Percentiles rank a stretch among this genome's conserved stretches.
Conservation (phyloP, 108 stramenopile species). For the Seminavis robusta region DNA sequence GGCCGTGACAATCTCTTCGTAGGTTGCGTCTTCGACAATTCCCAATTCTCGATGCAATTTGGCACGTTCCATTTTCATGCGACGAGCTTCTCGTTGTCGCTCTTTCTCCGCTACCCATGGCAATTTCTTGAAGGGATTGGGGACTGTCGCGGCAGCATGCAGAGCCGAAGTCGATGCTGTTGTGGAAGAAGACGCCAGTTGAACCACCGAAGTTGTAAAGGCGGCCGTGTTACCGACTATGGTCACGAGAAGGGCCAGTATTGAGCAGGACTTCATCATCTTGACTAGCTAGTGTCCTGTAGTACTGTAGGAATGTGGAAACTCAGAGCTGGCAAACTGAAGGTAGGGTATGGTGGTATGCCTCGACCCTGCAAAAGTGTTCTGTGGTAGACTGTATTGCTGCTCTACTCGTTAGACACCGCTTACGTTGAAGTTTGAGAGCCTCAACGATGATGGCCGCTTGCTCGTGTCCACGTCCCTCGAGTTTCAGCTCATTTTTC, state of each 20-base stretch:
- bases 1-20: slow-evolving; percentile 74
- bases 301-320: too few species aligned
- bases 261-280: too few species aligned
- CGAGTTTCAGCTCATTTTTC: too few species aligned
- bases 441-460: too few species aligned
- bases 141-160: slow-evolving; percentile 7
- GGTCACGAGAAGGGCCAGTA: neutral
- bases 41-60: slow-evolving; percentile 77
- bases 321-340: too few species aligned
- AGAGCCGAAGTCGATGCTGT: neutral
- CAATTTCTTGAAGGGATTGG: slow-evolving; percentile 70
- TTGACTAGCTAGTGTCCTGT: too few species aligned
- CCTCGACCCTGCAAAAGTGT: too few species aligned
- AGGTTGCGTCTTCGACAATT: slow-evolving; percentile 76
- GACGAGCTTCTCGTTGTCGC: slow-evolving; percentile 43
- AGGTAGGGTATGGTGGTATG: too few species aligned
- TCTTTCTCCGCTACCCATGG: slow-evolving; percentile 75
- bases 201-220: neutral
- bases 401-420: too few species aligned
- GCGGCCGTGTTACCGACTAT: neutral
- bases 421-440: too few species aligned
- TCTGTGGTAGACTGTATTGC: too few species aligned
- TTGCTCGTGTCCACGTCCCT: too few species aligned
- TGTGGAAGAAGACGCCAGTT: neutral
- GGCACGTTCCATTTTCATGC: slow-evolving; percentile 53